These are phyloP conservation scores for Arabis hirsuta DNA, from an alignment of 345 rosid species.

Conservation along the genomic window DNA sequence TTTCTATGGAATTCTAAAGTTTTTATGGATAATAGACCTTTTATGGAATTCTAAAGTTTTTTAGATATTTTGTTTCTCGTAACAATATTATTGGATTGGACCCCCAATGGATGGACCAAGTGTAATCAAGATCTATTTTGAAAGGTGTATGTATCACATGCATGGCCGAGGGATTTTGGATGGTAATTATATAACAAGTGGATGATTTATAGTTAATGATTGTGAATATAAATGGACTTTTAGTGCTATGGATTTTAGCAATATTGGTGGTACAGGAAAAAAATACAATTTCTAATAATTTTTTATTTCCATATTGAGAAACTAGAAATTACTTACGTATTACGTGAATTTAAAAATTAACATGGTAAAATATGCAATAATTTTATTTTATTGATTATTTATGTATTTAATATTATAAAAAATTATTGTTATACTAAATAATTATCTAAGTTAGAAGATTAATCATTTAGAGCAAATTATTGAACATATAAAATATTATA, in stretches of 20 bases:
- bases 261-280: neutral
- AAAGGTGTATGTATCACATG: neutral
- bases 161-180: slow-evolving; percentile 9
- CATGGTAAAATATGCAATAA: no score
- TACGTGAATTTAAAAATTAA: no score
- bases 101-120: slow-evolving; percentile 26
- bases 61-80: slow-evolving; percentile 5
- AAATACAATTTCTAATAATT: neutral
- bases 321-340: no score
- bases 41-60: slow-evolving; percentile 21
- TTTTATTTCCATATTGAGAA: neutral
- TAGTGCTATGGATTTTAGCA: neutral
- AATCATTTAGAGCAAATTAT: no score
- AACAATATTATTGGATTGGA: slow-evolving; percentile 28
- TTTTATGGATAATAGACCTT: no score
- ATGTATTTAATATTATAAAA: no score
- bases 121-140: slow-evolving; percentile 4
- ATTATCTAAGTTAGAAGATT: no score
- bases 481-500: no score
- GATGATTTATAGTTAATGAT: neutral
- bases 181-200: slow-evolving; percentile 3
- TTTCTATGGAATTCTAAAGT: slow-evolving; percentile 25
- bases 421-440: no score
- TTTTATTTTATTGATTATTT: no score
- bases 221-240: neutral